Evolutionary conservation across 345 rosid genomes (phyloP).

Genomic region (Eutrema japonicum): DNA sequence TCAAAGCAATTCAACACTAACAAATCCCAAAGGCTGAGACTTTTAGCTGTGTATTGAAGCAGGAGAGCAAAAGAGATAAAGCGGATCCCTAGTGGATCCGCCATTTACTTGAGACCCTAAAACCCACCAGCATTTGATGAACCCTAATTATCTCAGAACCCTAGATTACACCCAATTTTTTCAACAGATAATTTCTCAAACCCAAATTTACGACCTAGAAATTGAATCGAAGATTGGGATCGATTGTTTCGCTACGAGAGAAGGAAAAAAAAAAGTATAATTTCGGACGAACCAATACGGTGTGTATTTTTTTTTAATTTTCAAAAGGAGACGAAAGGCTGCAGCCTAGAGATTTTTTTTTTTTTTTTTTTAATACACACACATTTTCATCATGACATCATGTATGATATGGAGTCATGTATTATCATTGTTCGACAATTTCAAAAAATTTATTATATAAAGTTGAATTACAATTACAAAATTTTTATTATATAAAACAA

Average conservation of each 20-base stretch:
- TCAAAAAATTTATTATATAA: not conserved
- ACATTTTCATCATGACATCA: no score
- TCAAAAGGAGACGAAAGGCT: constrained; percentile 12
- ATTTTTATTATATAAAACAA: no score
- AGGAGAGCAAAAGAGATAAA: constrained; percentile 24
- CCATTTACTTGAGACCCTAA: constrained; percentile 54
- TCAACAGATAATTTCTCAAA: not conserved
- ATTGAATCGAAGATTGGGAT: constrained; percentile 30
- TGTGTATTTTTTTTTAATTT: not conserved
- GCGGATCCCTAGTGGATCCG: constrained; percentile 68
- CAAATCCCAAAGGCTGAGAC: constrained; percentile 31
- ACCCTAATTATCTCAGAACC: constrained; percentile 44
- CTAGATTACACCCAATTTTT: constrained; percentile 26
- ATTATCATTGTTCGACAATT: not conserved
- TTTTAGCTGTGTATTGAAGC: constrained; percentile 6
- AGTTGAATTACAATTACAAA: no score
- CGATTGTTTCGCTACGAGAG: not conserved
- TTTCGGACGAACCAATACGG: constrained; percentile 24
- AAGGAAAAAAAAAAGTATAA: not conserved
- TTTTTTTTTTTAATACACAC: not conserved
- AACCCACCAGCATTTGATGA: constrained; percentile 49
- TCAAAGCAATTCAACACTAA: constrained; percentile 46
- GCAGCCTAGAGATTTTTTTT: constrained; percentile 2
- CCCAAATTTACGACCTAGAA: constrained; percentile 10
- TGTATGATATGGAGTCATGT: not conserved